Evolutionary conservation across 257 asterid species (phyloP).

Genomic region (Forsythia viridissima): DNA sequence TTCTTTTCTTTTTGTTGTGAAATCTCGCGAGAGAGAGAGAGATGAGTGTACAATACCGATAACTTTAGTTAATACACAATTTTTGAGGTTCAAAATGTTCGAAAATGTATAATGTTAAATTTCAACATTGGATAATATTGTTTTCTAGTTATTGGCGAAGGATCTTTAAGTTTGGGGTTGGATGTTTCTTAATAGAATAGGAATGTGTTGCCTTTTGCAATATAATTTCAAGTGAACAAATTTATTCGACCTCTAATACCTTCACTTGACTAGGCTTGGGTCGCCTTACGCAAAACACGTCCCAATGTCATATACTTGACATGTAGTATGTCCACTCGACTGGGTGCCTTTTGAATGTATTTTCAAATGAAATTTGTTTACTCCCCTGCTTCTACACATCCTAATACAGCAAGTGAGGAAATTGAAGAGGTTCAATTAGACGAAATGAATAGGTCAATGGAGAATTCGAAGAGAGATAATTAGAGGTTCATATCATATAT

Average conservation of each 20-base stretch:
- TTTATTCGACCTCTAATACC: neutral
- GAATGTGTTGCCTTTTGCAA: too few relatives aligned
- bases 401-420: neutral
- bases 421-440: neutral
- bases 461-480: too few relatives aligned
- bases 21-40: constrained; percentile 32
- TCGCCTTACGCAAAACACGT: too few relatives aligned
- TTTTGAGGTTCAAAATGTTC: constrained; percentile 36
- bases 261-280: neutral
- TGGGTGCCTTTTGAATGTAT: too few relatives aligned
- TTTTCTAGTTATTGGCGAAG: neutral
- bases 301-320: too few relatives aligned
- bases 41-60: constrained; percentile 24
- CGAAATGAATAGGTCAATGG: neutral
- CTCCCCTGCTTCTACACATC: too few relatives aligned
- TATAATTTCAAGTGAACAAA: too few relatives aligned
- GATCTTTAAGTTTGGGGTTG: neutral
- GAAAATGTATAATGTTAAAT: constrained; percentile 12
- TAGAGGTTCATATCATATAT: too few relatives aligned
- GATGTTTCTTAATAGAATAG: neutral
- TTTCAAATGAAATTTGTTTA: too few relatives aligned
- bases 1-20: constrained; percentile 26
- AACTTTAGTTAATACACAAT: constrained; percentile 34
- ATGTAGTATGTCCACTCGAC: too few relatives aligned
- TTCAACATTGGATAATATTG: neutral